Base-by-base conservation (phyloP, 805 yeast genomes). In the Ogataea corticis region DNA sequence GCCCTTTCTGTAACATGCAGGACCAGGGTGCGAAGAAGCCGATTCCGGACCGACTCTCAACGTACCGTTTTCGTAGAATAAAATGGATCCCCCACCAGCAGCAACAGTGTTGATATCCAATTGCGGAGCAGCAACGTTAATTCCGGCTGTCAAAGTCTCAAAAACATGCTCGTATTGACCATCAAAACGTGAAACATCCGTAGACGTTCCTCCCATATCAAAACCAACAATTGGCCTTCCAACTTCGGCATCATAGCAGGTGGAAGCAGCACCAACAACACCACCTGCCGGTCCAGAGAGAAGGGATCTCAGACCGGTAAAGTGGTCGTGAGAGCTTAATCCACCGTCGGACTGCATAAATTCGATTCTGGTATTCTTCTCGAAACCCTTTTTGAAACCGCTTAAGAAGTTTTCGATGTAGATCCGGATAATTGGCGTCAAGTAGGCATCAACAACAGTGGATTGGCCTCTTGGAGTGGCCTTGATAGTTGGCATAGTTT, bases 21-120 rank as follows among this genome's bases (percentile, higher is more conserved):
- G 94, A 4, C 94, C 94, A 6, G 95, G 95, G 55, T 86, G 88
- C 0, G 92, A 84, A 10, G 87, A 74, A 7, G 94, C 94, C 42
- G 87, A 80, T 54, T 84, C 90, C 0, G 95, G 95, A 1, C 95
- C 95, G 6, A 86, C 94, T 9, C 73, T 77, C 57, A 85, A 84
- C 19, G 83, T 63, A 2, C 88, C 87, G 57, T 82, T 82, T 54
- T 77, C 74, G 77, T 83, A 84, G 46, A 72, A 70, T 38, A 84
- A 58, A 39, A 79, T 76, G 2, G 87, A 81, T 6, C 90, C 88
- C 38, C 91, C 63, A 33, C 63, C 63, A 17, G 63, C 63, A 30
- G 63, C 63, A 27, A 59, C 63, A 7, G 63, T 59, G 33, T 51
- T 53, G 27, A 59, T 59, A 37, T 59, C 62, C 25, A 65, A 48